Conservation (phyloP, 2,329 filamentous ascomycete genomes). For the Aspergillus bombycis region DNA sequence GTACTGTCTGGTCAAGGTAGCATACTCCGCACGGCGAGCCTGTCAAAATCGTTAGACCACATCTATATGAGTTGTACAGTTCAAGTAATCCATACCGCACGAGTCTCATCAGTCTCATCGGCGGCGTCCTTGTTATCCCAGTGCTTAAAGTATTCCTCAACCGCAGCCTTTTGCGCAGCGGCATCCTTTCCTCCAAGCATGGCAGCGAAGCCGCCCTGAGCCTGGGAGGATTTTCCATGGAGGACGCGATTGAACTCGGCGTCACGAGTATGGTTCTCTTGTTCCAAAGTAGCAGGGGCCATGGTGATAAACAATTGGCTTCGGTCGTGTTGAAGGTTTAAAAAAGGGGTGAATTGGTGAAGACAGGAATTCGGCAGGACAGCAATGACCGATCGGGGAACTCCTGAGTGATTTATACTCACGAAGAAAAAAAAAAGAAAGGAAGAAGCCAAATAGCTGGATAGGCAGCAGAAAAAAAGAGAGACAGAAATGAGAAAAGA, state of each 20-base stretch:
- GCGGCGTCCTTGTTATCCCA: constrained; percentile 83
- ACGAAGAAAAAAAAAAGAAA: neutral
- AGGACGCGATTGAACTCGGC: constrained; percentile 87
- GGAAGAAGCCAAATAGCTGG: neutral
- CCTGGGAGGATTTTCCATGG: constrained; percentile 74
- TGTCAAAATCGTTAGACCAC: constrained; percentile 37
- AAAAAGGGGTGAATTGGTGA: constrained; percentile 22
- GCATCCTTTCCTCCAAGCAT: constrained; percentile 82
- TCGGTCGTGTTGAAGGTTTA: neutral
- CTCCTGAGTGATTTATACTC: neutral
- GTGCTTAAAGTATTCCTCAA: constrained; percentile 95
- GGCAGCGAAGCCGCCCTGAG: constrained; percentile 73
- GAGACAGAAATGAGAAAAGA: constrained; percentile 6
- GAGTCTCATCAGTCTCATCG: constrained; percentile 79
- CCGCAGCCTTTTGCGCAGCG: constrained; percentile 75
- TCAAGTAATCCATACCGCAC: constrained; percentile 62
- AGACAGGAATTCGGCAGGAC: constrained; percentile 4
- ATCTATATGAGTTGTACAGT: neutral
- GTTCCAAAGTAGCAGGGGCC: constrained; percentile 67
- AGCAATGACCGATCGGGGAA: neutral
- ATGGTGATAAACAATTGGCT: constrained; percentile 41
- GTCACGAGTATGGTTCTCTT: constrained; percentile 82
- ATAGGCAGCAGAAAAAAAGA: constrained; percentile 12
- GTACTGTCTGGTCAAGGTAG: constrained; percentile 88
- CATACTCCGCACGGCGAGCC: constrained; percentile 84